Base-by-base conservation (phyloP, 768 basidiomycete genomes). In the Cystoderma amianthinum region DNA sequence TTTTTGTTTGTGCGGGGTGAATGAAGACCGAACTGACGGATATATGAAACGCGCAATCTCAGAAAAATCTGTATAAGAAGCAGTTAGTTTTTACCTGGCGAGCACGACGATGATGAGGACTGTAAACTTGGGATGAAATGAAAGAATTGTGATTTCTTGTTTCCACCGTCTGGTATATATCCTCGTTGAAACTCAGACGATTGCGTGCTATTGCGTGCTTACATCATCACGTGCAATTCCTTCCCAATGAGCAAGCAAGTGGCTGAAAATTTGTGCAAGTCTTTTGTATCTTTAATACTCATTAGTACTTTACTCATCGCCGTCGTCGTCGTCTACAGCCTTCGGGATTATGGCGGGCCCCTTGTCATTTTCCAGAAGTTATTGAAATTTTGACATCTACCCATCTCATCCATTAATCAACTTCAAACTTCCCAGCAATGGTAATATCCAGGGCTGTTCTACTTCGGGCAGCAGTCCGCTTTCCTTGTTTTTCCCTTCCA, bases 191-290 rank as follows among this genome's bases (percentile, higher is more conserved):
- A 65, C 62, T 61, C 62, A 63, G 63, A 60, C 63, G 61, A 67
- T 68, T 61, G 63, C 50, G 67, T 68, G 66, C 65, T 64, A 62
- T 67, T 51, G 61, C 59, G 61, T 60, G 59, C 57, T 60, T 28
- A 13, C 3, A 33, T 53, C 9, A 17, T 36, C 55, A 57, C 48
- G 53, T 59, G 51, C 25, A 28, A 7, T 28, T 7, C n/a, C n/a
- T n/a, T n/a, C n/a, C n/a, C n/a, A 28, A n/a, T 7, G 7, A 28
- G 25, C 25, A 28, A 7, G n/a, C n/a, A 7, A 28, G 25, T 28
- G 7, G n/a, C 7, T 28, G n/a, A n/a, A n/a, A 28, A 28, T 28
- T n/a, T n/a, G n/a, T n/a, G n/a, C n/a, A n/a, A n/a, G n/a, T n/a
- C n/a, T n/a, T n/a, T n/a, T n/a, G n/a, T n/a, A n/a, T n/a, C n/a